phyloP scores from a whole-genome alignment of 2,329 filamentous ascomycete genomes.

The Arthrobotrys sinensis region DNA sequence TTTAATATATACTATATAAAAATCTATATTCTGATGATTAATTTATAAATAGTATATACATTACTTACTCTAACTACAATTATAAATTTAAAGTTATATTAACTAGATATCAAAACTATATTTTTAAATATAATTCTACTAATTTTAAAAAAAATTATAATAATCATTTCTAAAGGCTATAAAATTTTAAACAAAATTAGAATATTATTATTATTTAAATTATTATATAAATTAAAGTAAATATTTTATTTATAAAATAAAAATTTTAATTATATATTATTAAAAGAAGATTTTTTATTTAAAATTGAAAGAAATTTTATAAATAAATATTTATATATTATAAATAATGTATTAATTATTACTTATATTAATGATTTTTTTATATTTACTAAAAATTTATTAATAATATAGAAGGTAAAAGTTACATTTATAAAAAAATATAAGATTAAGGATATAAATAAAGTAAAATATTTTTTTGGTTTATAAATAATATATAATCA shows the following conservation, averaged over 20 bases:
- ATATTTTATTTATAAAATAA: neutral
- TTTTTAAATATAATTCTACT: neutral
- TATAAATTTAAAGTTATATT: neutral
- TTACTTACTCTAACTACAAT: neutral
- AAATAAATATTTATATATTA: neutral
- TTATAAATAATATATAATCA: neutral
- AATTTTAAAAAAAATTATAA: neutral
- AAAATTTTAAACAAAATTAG: no score
- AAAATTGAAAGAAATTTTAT: neutral
- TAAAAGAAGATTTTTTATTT: neutral
- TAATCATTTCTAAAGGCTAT: no score
- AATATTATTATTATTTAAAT: no score
- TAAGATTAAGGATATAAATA: no score
- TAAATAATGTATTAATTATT: neutral
- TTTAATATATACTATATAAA: no score
- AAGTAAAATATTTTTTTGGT: no score
- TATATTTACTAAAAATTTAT: neutral
- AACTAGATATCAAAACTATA: neutral
- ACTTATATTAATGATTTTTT: neutral
- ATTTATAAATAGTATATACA: no score
- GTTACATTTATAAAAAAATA: no score
- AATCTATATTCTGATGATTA: no score
- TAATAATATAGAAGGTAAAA: no score
- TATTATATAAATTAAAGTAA: neutral
- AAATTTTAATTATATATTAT: neutral